Evolutionary conservation across 106 monocot species (phyloP), one percentile per base, ranked within the genome.

Genomic region (Phalaenopsis equestris): DNA sequence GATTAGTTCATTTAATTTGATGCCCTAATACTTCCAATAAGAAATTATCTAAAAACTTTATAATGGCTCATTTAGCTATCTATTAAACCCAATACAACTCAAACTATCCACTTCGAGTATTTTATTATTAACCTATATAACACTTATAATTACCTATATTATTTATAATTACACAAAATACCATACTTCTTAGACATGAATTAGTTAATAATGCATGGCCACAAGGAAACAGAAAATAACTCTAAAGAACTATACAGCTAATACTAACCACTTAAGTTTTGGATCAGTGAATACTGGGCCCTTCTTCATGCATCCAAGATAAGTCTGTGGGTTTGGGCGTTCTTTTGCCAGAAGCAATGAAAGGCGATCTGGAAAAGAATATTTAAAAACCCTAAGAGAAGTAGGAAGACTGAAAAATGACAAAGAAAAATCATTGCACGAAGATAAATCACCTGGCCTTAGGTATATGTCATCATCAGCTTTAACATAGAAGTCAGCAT

Each of bases 251-350:
- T 45, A 43, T 9, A 74, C 7, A 45, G 21, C 74, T 43, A 43
- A 67, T 41, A 84, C 88, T 65, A 78, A 93, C 98, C 98, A 99
- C 83, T 99, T 99, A n/a, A 95, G 81, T 61, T 90, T 91, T 9
- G 93, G 98, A 65, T 99, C 88, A 39, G 91, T 99, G 82, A 99
- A 89, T n/a, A 99, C 94, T 76, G 92, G 94, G 9, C 98, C 98
- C 79, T 99, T 93, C 84, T 94, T 99, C 98, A 99, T 90, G 89
- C 98, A 99, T 55, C 98, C 98, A 70, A 99, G 81, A 79, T 99
- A 94, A 52, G 92, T 95, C 64, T 88, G 98, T 52, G 86, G 61
- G 74, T 95, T 86, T 23, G 78, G 9, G 5, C 98, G 87, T 46
- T 94, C 89, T 83, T 89, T 93, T 57, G 91, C 98, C 81, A 99